Percentiles rank a stretch among this genome's conserved stretches.
These are phyloP conservation scores for Baorangia bicolor DNA, from an alignment of 768 basidiomycete genomes.

Conservation along the genomic window DNA sequence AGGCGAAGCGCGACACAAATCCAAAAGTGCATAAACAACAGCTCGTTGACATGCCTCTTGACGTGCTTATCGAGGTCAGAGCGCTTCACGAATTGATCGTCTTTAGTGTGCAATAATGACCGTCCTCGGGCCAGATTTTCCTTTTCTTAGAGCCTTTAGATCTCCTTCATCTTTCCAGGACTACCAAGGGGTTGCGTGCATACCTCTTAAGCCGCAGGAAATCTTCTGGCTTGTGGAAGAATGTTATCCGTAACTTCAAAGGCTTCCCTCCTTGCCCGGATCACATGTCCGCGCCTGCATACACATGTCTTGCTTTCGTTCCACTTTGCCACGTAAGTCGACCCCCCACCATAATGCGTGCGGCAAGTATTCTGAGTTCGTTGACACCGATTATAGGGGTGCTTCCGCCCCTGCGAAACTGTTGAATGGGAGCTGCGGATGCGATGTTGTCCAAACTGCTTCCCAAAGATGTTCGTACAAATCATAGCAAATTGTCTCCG, in stretches of 20 bases:
- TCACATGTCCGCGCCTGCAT: slow-evolving; percentile 30
- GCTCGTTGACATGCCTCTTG: slow-evolving; percentile 13
- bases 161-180: slow-evolving; percentile 32
- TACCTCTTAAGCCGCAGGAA: slow-evolving; percentile 24
- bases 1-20: neutral
- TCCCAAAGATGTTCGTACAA: slow-evolving; percentile 9
- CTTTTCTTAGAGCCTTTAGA: slow-evolving; percentile 31
- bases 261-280: slow-evolving; percentile 27
- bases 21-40: neutral
- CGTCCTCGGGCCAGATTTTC: slow-evolving; percentile 15
- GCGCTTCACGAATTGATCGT: neutral
- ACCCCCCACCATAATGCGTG: no score
- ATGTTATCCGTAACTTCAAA: slow-evolving; percentile 19
- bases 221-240: slow-evolving; percentile 27
- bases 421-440: slow-evolving; percentile 16
- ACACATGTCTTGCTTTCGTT: slow-evolving; percentile 30
- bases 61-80: slow-evolving; percentile 15
- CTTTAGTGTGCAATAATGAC: neutral
- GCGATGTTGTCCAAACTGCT: slow-evolving; percentile 7
- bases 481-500: neutral
- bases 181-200: slow-evolving; percentile 29
- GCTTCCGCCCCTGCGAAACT: slow-evolving; percentile 10
- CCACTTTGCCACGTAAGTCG: slow-evolving; percentile 31
- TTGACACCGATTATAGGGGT: slow-evolving; percentile 1
- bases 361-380: neutral